Evolutionary conservation across 306 rosid species (phyloP), one percentile per base, ranked within the genome.

Genomic region (Gynostemma pentaphyllum): DNA sequence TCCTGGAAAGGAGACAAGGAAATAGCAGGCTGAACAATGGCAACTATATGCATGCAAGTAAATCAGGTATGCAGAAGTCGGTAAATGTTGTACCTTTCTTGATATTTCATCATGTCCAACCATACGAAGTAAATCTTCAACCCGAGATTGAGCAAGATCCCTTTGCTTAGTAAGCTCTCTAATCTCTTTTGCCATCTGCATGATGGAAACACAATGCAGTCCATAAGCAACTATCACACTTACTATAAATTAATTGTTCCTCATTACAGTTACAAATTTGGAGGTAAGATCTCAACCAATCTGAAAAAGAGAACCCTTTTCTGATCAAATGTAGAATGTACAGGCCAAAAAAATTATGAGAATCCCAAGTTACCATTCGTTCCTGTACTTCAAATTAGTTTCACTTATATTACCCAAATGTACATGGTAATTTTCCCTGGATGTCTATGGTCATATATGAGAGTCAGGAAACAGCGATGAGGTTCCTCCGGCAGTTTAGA

Each of bases 111-210:
- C 94, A 71, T 76, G 79, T 72, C 73, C 86, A 51, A 86, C 79
- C 82, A 81, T 79, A 77, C 39, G 78, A 13, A 88, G 78, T 69
- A 94, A 81, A 76, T 88, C 99, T 75, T 86, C 79, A 71, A 84
- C 73, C 75, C 94, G 95, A 57, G 99, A 94, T 70, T 94, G 82
- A 68, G 97, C 95, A 67, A 94, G 92, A 79, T 88, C 94, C 14
- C 94, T 83, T 56, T 94, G 95, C 87, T 84, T 88, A 15, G 80
- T 81, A 64, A 94, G 80, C 77, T 94, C 97, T 74, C 75, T 80
- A 62, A 82, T 82, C 74, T 94, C 89, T 78, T 81, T 94, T 34
- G 79, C 97, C 99, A 94, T 78, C 99, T 92, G 90, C 78, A 79
- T 48, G 50, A 70, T 61, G 16, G 51, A 34, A n/a, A 26, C 15